These are phyloP conservation scores for Jamesozyma rosinii DNA, from an alignment of 805 yeast species.

Conservation along the genomic window DNA sequence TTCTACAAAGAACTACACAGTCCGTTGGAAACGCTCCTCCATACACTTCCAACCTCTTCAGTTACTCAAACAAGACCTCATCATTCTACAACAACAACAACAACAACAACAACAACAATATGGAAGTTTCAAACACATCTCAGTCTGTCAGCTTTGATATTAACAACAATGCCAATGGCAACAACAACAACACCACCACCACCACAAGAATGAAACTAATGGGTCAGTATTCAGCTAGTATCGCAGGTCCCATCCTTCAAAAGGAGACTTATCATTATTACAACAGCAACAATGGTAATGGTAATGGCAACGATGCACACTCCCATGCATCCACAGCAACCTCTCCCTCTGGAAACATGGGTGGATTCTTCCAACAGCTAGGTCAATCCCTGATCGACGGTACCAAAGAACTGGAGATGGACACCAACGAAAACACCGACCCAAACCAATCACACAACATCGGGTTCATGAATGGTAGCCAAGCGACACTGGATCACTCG, in stretches of 20 bases:
- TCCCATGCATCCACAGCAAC: not conserved
- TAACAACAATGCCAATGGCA: constrained; percentile 1
- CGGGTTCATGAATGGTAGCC: not conserved
- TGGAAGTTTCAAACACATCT: constrained; percentile 9
- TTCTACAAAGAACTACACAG: constrained; percentile 21
- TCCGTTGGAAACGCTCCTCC: constrained; percentile 30
- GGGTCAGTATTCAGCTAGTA: constrained; percentile 24
- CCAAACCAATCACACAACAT: not conserved
- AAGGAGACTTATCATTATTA: constrained; percentile 3
- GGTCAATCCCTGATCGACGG: constrained; percentile 31
- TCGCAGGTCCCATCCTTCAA: constrained; percentile 15
- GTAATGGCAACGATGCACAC: not conserved
- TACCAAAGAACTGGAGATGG: constrained; percentile 26
- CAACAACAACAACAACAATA: not conserved
- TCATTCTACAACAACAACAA: constrained; percentile 1
- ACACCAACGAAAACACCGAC: not conserved
- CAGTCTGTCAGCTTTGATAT: constrained; percentile 24
- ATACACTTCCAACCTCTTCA: constrained; percentile 8
- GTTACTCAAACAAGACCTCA: constrained; percentile 2
- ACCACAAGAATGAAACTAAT: constrained; percentile 9
- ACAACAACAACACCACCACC: not conserved
- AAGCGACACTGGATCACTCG: constrained; percentile 3
- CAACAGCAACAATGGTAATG: not conserved
- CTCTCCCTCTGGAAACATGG: constrained; percentile 3
- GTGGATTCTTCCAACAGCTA: constrained; percentile 29